These are phyloP conservation scores for Diaporthe vaccinii DNA, from an alignment of 2,329 filamentous ascomycete genomes.

Conservation along the genomic window DNA sequence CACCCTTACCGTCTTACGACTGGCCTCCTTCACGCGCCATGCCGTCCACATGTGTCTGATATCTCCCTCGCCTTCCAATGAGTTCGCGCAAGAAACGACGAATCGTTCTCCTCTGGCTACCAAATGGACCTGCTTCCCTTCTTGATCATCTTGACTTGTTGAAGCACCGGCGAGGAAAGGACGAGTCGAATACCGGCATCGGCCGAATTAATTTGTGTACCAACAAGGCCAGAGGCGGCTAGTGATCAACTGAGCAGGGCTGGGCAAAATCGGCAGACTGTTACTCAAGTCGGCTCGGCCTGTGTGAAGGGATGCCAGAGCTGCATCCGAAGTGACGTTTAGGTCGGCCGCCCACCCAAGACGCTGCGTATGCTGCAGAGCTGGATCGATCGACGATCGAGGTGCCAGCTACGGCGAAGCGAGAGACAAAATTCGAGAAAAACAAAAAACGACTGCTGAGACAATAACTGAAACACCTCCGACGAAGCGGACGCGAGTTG, in stretches of 20 bases:
- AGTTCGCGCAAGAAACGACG: constrained; percentile 21
- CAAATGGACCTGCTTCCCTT: constrained; percentile 29
- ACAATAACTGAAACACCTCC: neutral
- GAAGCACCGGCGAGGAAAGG: constrained; percentile 17
- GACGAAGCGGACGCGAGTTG: neutral
- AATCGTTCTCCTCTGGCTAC: constrained; percentile 22
- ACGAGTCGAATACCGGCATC: neutral
- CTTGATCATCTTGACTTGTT: constrained; percentile 18
- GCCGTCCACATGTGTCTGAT: constrained; percentile 27
- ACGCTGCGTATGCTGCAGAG: constrained; percentile 3
- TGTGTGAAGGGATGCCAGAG: constrained; percentile 21
- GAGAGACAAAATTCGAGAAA: constrained; percentile 14
- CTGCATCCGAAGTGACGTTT: constrained; percentile 20
- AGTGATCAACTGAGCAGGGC: constrained; percentile 16
- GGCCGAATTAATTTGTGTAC: neutral
- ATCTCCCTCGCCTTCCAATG: constrained; percentile 15
- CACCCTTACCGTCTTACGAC: neutral
- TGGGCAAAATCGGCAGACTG: constrained; percentile 12
- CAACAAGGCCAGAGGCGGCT: constrained; percentile 6
- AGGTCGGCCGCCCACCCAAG: constrained; percentile 18
- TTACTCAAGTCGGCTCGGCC: constrained; percentile 7
- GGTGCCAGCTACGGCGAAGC: constrained; percentile 9
- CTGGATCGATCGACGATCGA: neutral
- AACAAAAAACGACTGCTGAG: constrained; percentile 9
- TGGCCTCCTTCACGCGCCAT: constrained; percentile 24